phyloP scores from a whole-genome alignment of 495 filamentous ascomycete genomes.

The Neurospora africana region DNA sequence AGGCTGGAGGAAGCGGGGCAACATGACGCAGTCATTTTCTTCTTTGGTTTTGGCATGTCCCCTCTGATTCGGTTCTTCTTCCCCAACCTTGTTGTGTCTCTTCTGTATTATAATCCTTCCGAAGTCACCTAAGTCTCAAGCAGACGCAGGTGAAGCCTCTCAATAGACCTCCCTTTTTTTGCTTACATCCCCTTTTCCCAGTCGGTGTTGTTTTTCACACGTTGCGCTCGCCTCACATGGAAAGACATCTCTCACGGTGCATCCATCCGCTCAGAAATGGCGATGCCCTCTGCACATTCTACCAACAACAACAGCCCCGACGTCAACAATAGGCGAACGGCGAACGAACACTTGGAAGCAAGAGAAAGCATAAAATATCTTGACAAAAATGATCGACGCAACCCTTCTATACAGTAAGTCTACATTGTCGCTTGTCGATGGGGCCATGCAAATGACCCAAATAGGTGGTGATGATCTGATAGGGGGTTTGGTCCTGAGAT shows the following conservation, averaged over 20 bases:
- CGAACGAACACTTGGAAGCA: not conserved
- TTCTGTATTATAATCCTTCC: not conserved
- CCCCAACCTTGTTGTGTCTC: not conserved
- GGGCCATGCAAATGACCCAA: not conserved
- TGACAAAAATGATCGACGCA: too few relatives aligned
- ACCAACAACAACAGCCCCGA: not conserved
- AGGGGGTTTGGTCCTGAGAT: not conserved
- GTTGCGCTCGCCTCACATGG: not conserved
- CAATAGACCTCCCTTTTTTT: not conserved
- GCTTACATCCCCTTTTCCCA: not conserved
- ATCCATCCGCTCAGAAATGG: not conserved
- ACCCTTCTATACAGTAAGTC: not conserved
- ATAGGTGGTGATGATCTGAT: not conserved
- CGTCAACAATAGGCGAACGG: too few relatives aligned
- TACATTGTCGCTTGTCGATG: not conserved
- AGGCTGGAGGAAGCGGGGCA: not conserved
- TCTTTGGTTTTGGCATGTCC: not conserved
- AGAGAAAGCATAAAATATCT: not conserved
- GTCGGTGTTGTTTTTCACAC: not conserved
- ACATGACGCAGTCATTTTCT: not conserved
- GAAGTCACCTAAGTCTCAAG: not conserved
- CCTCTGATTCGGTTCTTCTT: not conserved
- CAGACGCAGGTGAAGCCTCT: not conserved
- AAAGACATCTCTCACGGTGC: not conserved
- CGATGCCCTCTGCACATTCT: not conserved